Evolutionary conservation across 345 rosid species (phyloP), one percentile per base, ranked within the genome.

Genomic region (Isatis tinctoria): DNA sequence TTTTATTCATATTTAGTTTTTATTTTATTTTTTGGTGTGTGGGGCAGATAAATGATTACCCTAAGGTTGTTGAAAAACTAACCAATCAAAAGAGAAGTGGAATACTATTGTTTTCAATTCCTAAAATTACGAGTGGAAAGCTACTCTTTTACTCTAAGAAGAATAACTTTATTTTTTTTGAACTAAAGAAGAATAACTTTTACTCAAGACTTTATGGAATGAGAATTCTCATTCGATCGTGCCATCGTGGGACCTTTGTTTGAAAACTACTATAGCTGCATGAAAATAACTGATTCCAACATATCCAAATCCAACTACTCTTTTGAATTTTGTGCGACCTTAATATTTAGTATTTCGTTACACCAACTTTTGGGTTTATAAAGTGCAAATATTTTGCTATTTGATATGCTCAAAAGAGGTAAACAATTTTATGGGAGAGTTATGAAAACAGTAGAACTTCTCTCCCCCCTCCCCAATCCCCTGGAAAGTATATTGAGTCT

Each of bases 221-320:
- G 54, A 47, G 53, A 48, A 59, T 13, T 67, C 61, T 18, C 18
- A 48, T 48, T 49, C 53, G 7, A 39, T 49, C 68, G 71, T 67
- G 78, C 53, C 5, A 39, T 49, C 68, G 71, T 67, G 78, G 73
- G 78, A 60, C 78, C 78, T 49, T 59, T 4, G 47, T 22, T 64
- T 53, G 48, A 43, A 65, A 66, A 49, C 35, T 48, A 59, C 44
- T 59, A 59, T 28, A 18, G 59, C n/a, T n/a, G n/a, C n/a, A 41
- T 67, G 73, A 48, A 67, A 47, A 9, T n/a, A 57, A 47, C 27
- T 7, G 17, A 59, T 59, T 67, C 73, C 36, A 37, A 59, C 59
- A 56, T 49, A 58, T 74, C 78, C 37, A 59, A 18, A 44, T 17
- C 51, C 49, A 74, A 74, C 66, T 66, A 66, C 49, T 74, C 44